phyloP scores from a whole-genome alignment of 495 filamentous ascomycete species.

The Lindgomyces ingoldianus region DNA sequence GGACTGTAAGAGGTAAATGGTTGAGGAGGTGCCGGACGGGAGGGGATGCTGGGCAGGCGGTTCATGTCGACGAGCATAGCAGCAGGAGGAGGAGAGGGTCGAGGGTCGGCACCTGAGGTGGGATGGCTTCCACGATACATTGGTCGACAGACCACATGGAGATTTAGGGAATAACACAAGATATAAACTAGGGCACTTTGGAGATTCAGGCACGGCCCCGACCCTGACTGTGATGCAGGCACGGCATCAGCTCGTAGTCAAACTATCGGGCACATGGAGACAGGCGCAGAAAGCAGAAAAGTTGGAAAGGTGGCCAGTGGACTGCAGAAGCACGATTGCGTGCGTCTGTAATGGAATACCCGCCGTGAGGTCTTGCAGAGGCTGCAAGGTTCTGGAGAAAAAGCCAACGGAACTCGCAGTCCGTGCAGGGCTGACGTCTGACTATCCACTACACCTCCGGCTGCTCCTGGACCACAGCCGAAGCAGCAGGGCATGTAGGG shows the following conservation, averaged over 20 bases:
- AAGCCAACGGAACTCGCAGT: conserved; percentile 34
- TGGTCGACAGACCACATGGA: conserved; percentile 34
- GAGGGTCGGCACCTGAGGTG: conserved; percentile 25
- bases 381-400: conserved; percentile 34
- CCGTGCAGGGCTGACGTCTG: conserved; percentile 41
- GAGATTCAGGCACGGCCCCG: conserved; percentile 32
- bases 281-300: conserved; percentile 19
- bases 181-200: conserved; percentile 37
- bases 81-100: conserved; percentile 21
- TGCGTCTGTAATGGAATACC: conserved; percentile 38
- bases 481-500: conserved; percentile 23
- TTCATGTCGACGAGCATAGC: conserved; percentile 35
- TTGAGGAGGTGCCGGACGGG: conserved; percentile 28
- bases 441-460: conserved; percentile 21
- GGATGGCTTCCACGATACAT: conserved; percentile 38
- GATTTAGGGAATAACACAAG: conserved; percentile 32
- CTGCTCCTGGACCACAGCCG: conserved; percentile 26
- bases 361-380: conserved; percentile 36
- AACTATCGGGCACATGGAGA: conserved; percentile 36
- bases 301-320: conserved; percentile 18
- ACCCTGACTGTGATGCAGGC: conserved; percentile 35
- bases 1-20: conserved; percentile 20
- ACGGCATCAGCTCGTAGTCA: conserved; percentile 34
- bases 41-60: conserved; percentile 32
- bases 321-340: conserved; percentile 38